Base-by-base conservation (phyloP, 129 eudicot genomes). In the Heracleum sosnowskyi region DNA sequence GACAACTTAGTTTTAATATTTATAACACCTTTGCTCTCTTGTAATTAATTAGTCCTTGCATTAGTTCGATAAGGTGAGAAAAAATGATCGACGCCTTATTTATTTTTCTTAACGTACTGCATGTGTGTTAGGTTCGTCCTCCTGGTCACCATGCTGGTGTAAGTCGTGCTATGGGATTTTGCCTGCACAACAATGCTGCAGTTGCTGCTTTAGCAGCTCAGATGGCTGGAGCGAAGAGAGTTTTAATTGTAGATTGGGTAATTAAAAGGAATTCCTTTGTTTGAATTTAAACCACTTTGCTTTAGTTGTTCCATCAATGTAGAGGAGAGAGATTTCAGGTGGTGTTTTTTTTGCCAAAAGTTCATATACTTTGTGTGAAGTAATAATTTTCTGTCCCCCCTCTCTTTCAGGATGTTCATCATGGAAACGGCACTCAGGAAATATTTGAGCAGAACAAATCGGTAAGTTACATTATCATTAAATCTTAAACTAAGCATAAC, bases 61-160 rank as follows among this genome's bases (percentile, higher is more conserved):
- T 63, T 66, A 36, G 35, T 49, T 37, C 0, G 9, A 37, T 7
- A 20, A 72, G 49, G 76, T 72, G 49, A 44, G 9, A 72, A 34
- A 63, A 41, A 18, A 35, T 63, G 20, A 42, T 28, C 40, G 76
- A 36, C 20, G 26, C 40, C 60, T 28, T 22, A 7, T 33, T 79
- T 34, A 8, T 28, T 6, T 40, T 57, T 77, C 75, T 72, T 55
- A 49, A 39, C 75, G 47, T 63, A 31, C 69, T 82, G 79, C 77
- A 35, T 76, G 78, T 82, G 86, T 44, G 73, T 72, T 86, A 95
- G 99, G 96, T 95, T 70, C 96, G 99, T 33, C 99, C 99, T 75
- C 99, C 99, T 79, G 99, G 99, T 78, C 99, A 95, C 85, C 99
- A 95, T 87, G 99, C 99, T 81, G 99, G 99, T 74, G 96, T 95